Evolutionary conservation across 106 monocot species (phyloP).

Genomic region (Phalaenopsis aphrodite): DNA sequence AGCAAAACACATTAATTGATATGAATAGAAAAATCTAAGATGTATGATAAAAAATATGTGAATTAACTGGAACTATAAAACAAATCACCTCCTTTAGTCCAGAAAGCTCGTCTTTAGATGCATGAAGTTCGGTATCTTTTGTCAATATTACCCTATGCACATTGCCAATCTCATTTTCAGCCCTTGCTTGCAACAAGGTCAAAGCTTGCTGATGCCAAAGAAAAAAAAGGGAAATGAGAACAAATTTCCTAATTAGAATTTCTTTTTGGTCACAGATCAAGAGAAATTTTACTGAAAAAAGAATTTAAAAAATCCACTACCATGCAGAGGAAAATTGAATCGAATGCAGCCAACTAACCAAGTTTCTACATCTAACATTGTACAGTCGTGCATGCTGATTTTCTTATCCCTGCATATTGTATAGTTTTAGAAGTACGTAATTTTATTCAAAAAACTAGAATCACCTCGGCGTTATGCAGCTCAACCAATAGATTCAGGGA

Average conservation of each 20-base stretch:
- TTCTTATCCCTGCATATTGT: no score
- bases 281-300: not conserved
- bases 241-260: conserved; percentile 7
- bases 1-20: not conserved
- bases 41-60: not conserved
- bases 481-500: no score
- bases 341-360: not conserved
- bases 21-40: not conserved
- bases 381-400: not conserved
- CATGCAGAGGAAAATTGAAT: not conserved
- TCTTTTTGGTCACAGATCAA: not conserved
- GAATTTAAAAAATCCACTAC: not conserved
- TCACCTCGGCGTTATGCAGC: no score
- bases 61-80: not conserved
- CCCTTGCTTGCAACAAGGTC: conserved; percentile 32
- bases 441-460: no score
- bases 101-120: conserved; percentile 36
- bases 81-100: conserved; percentile 56
- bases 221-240: not conserved
- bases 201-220: conserved; percentile 33
- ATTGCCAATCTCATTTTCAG: conserved; percentile 34
- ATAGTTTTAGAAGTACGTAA: no score
- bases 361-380: not conserved
- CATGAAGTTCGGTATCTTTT: conserved; percentile 39
- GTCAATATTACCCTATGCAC: conserved; percentile 24